Base-by-base conservation (phyloP, 2,329 filamentous ascomycete species). In the Cladosporium oxysporum region DNA sequence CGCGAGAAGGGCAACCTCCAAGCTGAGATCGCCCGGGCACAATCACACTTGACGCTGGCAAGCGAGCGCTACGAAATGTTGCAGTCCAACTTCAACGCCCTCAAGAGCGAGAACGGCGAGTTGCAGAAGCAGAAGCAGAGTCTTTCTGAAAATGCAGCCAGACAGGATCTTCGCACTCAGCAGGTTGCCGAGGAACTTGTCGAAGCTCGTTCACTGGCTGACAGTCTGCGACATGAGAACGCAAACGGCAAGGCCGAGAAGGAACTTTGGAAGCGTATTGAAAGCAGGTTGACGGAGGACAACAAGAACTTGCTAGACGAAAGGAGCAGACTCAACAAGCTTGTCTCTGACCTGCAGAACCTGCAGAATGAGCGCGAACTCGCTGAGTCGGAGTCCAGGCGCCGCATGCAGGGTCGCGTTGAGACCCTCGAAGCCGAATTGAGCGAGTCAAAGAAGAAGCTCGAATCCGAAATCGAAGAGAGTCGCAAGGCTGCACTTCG, bases 211-310 rank as follows among this genome's bases (percentile, higher is more conserved):
- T 90, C 90, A 35, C 81, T 94, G 62, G 83, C 91, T 3, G 94
- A 99, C 74, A 93, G 92, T 74, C 86, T 97, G 78, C 90, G 93
- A 62, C 93, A 92, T 70, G 95, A 99, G 76, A 92, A 90, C 63
- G 90, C 93, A 18, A 97, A 98, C 74, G 85, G 97, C 37, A 97
- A 96, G 77, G 93, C 94, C 0, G 94, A 98, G 78, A 97, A 97
- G 80, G 91, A 92, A 44, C 84, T 99, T 11, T 97, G 91, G 91
- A 96, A 95, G 81, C 92, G 90, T 65, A 96, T 97, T 37, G 93
- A 98, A 76, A 90, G 91, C 69, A 89, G 96, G 62, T 83, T 98
- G 52, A 90, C 87, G 68, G 92, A 95, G 72, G 93, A 98, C 74
- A 97, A 95, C 69, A 92, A 97, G 74, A 87, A 82, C 23, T 82